phyloP scores from a whole-genome alignment of 2,329 filamentous ascomycete genomes.

The Fonsecaea erecta region DNA sequence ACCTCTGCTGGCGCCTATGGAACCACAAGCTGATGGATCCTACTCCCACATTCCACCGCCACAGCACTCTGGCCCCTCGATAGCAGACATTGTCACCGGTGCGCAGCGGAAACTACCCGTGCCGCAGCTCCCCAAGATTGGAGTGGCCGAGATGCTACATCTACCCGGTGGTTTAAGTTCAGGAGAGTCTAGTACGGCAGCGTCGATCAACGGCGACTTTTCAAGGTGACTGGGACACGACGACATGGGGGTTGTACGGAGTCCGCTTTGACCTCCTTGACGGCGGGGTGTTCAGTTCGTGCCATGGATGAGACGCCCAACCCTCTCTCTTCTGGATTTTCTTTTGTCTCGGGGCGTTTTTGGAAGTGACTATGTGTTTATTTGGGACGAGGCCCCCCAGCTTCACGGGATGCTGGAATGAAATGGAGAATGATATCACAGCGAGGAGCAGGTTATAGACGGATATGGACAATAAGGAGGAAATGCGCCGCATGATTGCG shows the following conservation, averaged over 20 bases:
- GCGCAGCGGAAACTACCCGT: slow-evolving; percentile 89
- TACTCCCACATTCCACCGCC: slow-evolving; percentile 59
- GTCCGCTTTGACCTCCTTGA: slow-evolving; percentile 2
- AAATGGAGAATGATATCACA: slow-evolving; percentile 23
- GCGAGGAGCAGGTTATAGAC: slow-evolving; percentile 34
- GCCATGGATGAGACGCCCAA: background rate
- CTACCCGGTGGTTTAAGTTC: slow-evolving; percentile 69
- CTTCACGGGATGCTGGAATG: slow-evolving; percentile 7
- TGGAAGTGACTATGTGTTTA: slow-evolving; percentile 10
- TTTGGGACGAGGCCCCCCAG: slow-evolving; percentile 3
- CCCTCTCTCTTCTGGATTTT: slow-evolving; percentile 6
- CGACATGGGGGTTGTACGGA: background rate
- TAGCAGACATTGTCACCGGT: slow-evolving; percentile 93
- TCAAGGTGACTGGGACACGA: slow-evolving; percentile 19
- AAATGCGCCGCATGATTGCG: slow-evolving; percentile 27
- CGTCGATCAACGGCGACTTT: slow-evolving; percentile 72
- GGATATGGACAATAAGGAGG: slow-evolving; percentile 19
- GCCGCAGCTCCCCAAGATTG: slow-evolving; percentile 84
- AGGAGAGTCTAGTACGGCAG: slow-evolving; percentile 75
- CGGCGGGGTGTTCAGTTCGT: background rate
- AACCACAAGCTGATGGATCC: slow-evolving; percentile 65
- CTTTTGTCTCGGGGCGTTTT: slow-evolving; percentile 5
- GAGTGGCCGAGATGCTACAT: slow-evolving; percentile 81
- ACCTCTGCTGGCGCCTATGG: slow-evolving; percentile 72
- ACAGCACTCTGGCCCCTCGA: slow-evolving; percentile 71